Conservation (phyloP, 306 rosid genomes). For the Dryas octopetala region DNA sequence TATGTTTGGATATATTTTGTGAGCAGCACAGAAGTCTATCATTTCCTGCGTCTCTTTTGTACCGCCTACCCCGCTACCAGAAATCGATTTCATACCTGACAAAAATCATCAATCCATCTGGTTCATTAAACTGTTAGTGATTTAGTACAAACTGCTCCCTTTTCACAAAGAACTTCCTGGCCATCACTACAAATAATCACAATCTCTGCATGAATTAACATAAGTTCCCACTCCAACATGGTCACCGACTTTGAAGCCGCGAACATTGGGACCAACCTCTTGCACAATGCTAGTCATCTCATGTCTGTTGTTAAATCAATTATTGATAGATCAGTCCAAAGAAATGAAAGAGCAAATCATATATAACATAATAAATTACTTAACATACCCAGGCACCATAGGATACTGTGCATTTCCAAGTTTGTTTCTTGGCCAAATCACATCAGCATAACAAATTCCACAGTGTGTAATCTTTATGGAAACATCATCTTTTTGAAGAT, state of each 20-base stretch:
- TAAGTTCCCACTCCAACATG: slow-evolving; percentile 78
- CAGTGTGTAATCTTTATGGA: no score
- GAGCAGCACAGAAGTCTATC: slow-evolving; percentile 70
- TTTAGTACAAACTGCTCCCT: slow-evolving; percentile 38
- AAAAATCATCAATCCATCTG: neutral
- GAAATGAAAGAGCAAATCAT: neutral
- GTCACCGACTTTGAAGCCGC: slow-evolving; percentile 63
- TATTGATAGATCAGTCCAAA: neutral
- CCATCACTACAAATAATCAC: slow-evolving; percentile 60
- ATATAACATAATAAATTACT: neutral
- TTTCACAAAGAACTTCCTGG: slow-evolving; percentile 47
- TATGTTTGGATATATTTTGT: slow-evolving; percentile 54
- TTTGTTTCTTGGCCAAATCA: no score
- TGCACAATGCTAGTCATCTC: slow-evolving; percentile 78
- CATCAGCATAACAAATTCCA: no score
- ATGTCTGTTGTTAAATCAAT: slow-evolving; percentile 42
- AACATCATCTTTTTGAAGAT: no score
- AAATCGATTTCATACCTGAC: slow-evolving; percentile 55
- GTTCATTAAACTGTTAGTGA: neutral
- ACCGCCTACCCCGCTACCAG: slow-evolving; percentile 69
- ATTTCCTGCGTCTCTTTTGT: slow-evolving; percentile 70
- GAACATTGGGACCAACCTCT: slow-evolving; percentile 59
- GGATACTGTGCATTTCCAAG: no score
- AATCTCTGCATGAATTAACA: slow-evolving; percentile 71
- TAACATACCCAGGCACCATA: no score